phyloP scores from a whole-genome alignment of 2,329 filamentous ascomycete species.

The Alternaria panax region DNA sequence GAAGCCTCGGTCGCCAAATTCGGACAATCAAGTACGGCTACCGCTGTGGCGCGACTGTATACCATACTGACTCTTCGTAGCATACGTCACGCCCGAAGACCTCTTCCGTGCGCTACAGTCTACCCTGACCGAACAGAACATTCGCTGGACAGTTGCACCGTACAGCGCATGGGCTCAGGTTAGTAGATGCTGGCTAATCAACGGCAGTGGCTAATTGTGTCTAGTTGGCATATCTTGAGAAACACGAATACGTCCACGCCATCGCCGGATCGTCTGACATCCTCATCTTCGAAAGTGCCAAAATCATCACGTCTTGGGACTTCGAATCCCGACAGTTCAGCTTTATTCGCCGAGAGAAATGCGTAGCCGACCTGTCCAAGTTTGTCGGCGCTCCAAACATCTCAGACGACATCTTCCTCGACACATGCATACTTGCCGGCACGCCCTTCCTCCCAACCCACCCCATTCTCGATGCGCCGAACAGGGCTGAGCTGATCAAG shows the following conservation, averaged over 20 bases:
- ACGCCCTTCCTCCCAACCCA: slow-evolving; percentile 81
- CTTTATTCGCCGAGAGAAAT: slow-evolving; percentile 70
- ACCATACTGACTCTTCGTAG: slow-evolving; percentile 54
- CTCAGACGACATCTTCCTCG: slow-evolving; percentile 78
- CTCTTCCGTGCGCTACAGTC: slow-evolving; percentile 80
- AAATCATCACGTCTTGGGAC: slow-evolving; percentile 72
- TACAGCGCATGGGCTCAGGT: slow-evolving; percentile 90
- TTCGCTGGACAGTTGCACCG: slow-evolving; percentile 83
- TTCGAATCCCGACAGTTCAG: slow-evolving; percentile 72
- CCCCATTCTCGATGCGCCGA: slow-evolving; percentile 73
- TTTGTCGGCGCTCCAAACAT: slow-evolving; percentile 52
- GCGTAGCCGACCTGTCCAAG: slow-evolving; percentile 70
- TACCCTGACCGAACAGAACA: slow-evolving; percentile 71
- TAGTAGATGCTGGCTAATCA: slow-evolving; percentile 11
- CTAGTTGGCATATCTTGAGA: slow-evolving; percentile 80
- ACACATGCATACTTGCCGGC: slow-evolving; percentile 83
- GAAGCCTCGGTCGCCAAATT: slow-evolving; percentile 86
- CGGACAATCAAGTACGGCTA: slow-evolving; percentile 73
- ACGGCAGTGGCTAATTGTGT: background rate
- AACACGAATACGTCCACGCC: slow-evolving; percentile 68
- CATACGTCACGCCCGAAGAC: slow-evolving; percentile 68
- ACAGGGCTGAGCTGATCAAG: slow-evolving; percentile 62
- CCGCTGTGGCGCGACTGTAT: background rate
- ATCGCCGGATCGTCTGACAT: slow-evolving; percentile 86
- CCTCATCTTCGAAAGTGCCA: slow-evolving; percentile 83